Conservation (phyloP, 2,329 filamentous ascomycete species). For the Xylaria polymorpha region DNA sequence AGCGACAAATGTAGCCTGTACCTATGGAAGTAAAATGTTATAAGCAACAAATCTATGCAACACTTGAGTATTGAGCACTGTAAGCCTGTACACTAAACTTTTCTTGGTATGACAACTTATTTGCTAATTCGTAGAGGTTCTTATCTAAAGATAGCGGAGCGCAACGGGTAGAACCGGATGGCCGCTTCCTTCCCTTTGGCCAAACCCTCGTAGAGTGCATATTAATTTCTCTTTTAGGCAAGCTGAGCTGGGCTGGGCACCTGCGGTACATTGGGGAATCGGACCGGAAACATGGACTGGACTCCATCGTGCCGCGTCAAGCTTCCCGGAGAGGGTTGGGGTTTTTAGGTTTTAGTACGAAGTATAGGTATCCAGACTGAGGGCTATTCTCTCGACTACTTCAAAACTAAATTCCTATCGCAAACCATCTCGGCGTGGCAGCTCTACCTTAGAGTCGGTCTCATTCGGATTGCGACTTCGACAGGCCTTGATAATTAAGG, state of each 20-base stretch:
- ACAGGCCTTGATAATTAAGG: neutral
- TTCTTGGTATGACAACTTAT: constrained; percentile 10
- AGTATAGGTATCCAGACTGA: neutral
- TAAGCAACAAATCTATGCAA: too few species aligned
- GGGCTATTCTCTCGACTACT: neutral
- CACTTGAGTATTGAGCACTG: too few species aligned
- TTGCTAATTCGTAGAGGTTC: constrained; percentile 1
- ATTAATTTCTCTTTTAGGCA: constrained; percentile 15
- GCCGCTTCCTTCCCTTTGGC: neutral
- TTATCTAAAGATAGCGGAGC: neutral
- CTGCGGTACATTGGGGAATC: constrained; percentile 4
- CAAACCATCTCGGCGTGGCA: neutral
- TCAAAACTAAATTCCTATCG: neutral
- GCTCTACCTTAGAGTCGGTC: neutral
- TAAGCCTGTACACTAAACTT: too few species aligned
- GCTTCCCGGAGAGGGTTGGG: constrained; percentile 25
- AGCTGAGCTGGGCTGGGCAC: constrained; percentile 1
- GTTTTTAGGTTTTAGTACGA: neutral
- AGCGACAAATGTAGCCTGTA: too few species aligned
- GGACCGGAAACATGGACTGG: constrained; percentile 1
- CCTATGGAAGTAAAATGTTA: too few species aligned
- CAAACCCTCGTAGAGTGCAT: constrained; percentile 14
- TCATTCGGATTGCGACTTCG: neutral
- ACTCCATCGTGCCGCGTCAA: constrained; percentile 9
- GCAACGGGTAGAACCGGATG: neutral